Base-by-base conservation (phyloP, 108 stramenopile species). In the Fragilaria crotonensis region DNA sequence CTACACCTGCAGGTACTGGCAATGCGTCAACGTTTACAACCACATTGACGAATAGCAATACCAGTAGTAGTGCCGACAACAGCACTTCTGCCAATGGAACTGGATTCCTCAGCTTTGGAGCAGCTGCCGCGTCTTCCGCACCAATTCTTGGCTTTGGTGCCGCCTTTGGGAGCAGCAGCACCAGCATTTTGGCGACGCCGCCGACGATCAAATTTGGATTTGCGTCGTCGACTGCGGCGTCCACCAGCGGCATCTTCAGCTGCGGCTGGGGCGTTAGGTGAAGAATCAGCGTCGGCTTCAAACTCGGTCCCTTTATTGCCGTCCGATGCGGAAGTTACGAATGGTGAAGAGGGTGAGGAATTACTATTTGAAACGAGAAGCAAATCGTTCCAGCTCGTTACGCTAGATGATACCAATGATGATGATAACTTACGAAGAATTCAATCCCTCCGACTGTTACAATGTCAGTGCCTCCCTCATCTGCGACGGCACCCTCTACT, bases 291-390 rank as follows among this genome's bases (percentile, higher is more conserved):
- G 28, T 5, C 41, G 63, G 18, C n/a, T 20, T 17, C 11, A 33
- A 47, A 19, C 50, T 41, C 46, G 49, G 32, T 23, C 25, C 48
- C 30, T 27, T 45, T 45, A 45, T 33, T 67, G 2, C 68, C 75
- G 1, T 55, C 59, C 18, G 5, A 57, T 4, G 59, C 64, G 26
- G 60, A 77, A 1, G n/a, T 77, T 36, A 54, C 66, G 0, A 88
- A 81, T 50, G 86, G 86, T 28, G 86, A 88, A 67, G 73, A 84
- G 62, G 69, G 77, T 52, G 80, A 84, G 54, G 57, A 80, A 36
- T 60, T 57, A 33, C 19, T 84, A 0, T 80, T 73, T 48, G 63
- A 79, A 52, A 60, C 68, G n/a, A 67, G 80, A 46, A 79, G 79
- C 36, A 88, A 84, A 47, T 64, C 79, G 19, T 56, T 56, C 23